Conservation (phyloP, 2,329 filamentous ascomycete species). For the Fusarium sp. region DNA sequence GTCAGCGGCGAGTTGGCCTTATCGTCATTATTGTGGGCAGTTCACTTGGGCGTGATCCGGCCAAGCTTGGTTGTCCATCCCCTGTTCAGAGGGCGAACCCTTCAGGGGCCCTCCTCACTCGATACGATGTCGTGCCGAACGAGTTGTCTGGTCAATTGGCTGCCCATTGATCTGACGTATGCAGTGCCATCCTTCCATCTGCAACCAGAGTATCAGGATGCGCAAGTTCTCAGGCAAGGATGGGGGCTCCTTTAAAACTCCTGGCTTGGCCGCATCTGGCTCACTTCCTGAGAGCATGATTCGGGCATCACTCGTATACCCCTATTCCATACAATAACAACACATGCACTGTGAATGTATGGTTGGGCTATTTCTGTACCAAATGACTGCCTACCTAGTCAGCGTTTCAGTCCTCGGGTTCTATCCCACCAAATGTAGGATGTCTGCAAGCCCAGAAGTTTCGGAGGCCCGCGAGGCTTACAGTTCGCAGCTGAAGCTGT, state of each 20-base stretch:
- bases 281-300: slow-evolving; percentile 12
- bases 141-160: neutral
- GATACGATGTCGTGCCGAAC: slow-evolving; percentile 8
- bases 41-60: slow-evolving; percentile 33
- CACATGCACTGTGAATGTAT: neutral
- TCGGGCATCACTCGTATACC: slow-evolving; percentile 3
- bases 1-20: slow-evolving; percentile 25
- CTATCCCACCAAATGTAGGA: slow-evolving; percentile 14
- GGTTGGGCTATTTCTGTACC: slow-evolving; percentile 17
- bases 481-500: slow-evolving; percentile 29
- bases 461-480: slow-evolving; percentile 30
- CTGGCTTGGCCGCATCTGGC: slow-evolving; percentile 8
- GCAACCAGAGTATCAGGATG: slow-evolving; percentile 9
- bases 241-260: slow-evolving; percentile 12
- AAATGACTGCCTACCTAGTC: slow-evolving; percentile 23
- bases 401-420: slow-evolving; percentile 12
- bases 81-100: neutral
- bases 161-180: neutral
- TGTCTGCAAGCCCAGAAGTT: slow-evolving; percentile 21
- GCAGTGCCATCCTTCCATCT: neutral
- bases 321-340: slow-evolving; percentile 14
- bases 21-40: slow-evolving; percentile 36
- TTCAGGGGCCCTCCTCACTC: slow-evolving; percentile 6
- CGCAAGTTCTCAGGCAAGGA: slow-evolving; percentile 11
- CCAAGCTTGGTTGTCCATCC: slow-evolving; percentile 6